phyloP scores from a whole-genome alignment of 345 rosid species.

The Eucalyptus coolabah region DNA sequence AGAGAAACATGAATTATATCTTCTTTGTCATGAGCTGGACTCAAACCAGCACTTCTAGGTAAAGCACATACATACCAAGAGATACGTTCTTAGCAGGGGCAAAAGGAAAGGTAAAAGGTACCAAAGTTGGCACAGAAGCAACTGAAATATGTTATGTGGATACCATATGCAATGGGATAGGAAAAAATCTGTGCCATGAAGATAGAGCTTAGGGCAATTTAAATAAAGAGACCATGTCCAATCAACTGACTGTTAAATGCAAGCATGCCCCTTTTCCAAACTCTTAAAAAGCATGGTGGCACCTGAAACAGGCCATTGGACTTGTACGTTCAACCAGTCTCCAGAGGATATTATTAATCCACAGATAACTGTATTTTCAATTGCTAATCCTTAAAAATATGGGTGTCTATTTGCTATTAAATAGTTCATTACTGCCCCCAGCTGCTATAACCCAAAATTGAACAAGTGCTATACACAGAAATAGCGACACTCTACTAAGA shows the following conservation, averaged over 20 bases:
- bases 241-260: not conserved
- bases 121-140: not conserved
- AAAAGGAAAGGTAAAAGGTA: not conserved
- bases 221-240: not conserved
- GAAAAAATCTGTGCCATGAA: not conserved
- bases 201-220: not conserved
- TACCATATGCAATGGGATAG: not conserved
- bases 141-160: not conserved
- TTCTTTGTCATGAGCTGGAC: not conserved
- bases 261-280: not conserved
- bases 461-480: not conserved
- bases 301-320: not conserved
- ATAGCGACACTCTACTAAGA: not conserved
- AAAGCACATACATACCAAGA: not conserved
- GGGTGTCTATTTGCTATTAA: not conserved
- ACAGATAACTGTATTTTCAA: not conserved
- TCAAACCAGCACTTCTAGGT: not conserved
- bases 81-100: not conserved
- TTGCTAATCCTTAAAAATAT: not conserved
- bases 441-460: not conserved
- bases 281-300: not conserved
- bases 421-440: not conserved
- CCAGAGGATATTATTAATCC: not conserved
- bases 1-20: not conserved
- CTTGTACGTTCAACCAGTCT: not conserved